A percentile compares a stretch with the other conserved stretches of the same genome.
Evolutionary conservation across 169 alveolate genomes (phyloP).

Genomic region (Babesia gibsoni): DNA sequence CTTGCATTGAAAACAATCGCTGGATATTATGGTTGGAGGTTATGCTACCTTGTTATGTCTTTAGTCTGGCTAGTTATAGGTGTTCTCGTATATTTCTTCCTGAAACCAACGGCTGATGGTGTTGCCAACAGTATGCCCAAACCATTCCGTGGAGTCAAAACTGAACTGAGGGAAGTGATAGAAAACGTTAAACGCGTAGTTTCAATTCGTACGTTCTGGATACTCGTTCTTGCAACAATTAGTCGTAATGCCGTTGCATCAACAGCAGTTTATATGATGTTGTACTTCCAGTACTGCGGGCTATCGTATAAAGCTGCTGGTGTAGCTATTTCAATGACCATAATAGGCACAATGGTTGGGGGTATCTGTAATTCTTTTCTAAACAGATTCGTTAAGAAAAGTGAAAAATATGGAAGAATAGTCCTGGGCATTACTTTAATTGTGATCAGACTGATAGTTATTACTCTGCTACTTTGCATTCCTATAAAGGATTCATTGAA

Average conservation of each 20-base stretch:
- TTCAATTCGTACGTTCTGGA: no score
- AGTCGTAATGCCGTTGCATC: no score
- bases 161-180: no score
- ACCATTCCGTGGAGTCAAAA: no score
- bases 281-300: conserved; percentile 87
- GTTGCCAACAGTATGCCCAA: no score
- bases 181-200: no score
- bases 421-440: conserved; percentile 77
- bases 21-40: conserved; percentile 46
- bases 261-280: conserved; percentile 83
- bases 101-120: no score
- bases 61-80: conserved; percentile 25
- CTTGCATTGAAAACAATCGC: background rate
- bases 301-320: conserved; percentile 83
- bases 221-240: no score
- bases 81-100: background rate
- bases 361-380: conserved; percentile 83
- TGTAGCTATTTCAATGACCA: conserved; percentile 74
- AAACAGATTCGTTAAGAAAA: no score
- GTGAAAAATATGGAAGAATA: conserved; percentile 83
- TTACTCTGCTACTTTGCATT: conserved; percentile 72
- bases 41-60: conserved; percentile 13
- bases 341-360: conserved; percentile 84
- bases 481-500: conserved; percentile 55
- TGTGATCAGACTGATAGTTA: conserved; percentile 70